Conservation (phyloP, 805 yeast species). For the Wickerhamiella alocasiicola region DNA sequence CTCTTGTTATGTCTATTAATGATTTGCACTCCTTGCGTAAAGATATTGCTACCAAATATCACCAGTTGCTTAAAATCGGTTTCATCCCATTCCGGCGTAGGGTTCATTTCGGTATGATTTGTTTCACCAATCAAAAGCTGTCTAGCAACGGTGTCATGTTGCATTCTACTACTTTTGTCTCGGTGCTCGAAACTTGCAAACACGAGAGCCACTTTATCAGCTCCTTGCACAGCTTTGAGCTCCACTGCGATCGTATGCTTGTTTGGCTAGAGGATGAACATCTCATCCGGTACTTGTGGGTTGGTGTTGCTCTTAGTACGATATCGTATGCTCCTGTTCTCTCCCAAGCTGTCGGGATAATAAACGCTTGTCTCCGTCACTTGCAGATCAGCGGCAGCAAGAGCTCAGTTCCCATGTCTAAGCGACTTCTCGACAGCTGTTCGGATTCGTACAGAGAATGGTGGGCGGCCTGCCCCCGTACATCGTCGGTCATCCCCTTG, state of each 20-base stretch:
- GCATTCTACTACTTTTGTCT: background rate
- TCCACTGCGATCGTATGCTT: background rate
- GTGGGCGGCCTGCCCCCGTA: background rate
- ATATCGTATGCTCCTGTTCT: background rate
- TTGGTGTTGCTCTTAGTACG: background rate
- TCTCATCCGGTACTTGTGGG: background rate
- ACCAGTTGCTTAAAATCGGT: background rate
- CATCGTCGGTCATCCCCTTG: background rate
- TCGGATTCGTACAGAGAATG: background rate
- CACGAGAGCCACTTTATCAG: background rate
- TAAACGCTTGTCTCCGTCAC: background rate
- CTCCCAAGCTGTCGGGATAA: background rate
- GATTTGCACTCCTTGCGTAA: background rate
- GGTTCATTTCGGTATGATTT: conserved; percentile 1
- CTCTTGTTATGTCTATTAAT: background rate
- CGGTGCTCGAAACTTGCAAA: background rate
- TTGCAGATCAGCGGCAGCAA: background rate
- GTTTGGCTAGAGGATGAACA: conserved; percentile 2
- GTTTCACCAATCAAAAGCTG: background rate
- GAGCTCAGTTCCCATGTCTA: background rate
- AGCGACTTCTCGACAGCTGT: background rate
- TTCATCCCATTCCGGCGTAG: background rate
- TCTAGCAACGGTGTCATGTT: too few relatives aligned
- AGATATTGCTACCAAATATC: too few relatives aligned
- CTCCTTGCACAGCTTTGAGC: background rate